Base-by-base conservation (phyloP, 148 eudicot genomes). In the Heliamphora exappendiculata region DNA sequence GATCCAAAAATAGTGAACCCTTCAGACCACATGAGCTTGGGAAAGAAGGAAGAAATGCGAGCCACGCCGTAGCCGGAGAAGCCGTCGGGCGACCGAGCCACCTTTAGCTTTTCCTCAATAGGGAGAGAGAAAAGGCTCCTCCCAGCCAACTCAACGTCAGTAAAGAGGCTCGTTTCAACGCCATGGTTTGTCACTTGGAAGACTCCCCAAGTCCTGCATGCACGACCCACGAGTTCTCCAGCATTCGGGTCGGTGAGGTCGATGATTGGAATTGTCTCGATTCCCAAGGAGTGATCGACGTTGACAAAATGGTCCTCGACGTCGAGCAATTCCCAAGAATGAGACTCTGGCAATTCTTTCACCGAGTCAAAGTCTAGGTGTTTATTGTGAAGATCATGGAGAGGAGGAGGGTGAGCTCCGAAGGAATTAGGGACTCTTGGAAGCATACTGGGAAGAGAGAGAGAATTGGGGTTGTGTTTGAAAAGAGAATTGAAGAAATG, bases 1-100 rank as follows among this genome's bases (percentile, higher is more conserved):
- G 97, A 91, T 1, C 97, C 99, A 45, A 85, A 29, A 53, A 95
- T 85, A 55, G 96, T 92, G 88, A 95, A 95, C 28, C 99, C 99
- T 76, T 93, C 98, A 2, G 89, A 87, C 98, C 97, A 91, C 93
- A 90, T 88, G 22, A 63, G 84, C 75, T 93, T 93, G 10, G 90
- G 86, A 33, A 90, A 91, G 68, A 88, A 89, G 0, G 91, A 84
- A 7, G 94, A 86, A 14, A 91, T 91, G 0, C 87, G 88, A 44
- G 93, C 90, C 14, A 82, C 82, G 37, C 98, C 98, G 58, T 91
- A 93, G 2, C 98, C 98, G 0, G 93, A 33, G 14, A 87, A 70
- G 0, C 97, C 90, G 12, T 79, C 84, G 0, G 85, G 77, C 0
- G 79, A 36, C 0, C 94, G 90, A 50, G 90, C 89, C 0, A 89